Percentiles rank a stretch among this genome's conserved stretches.
phyloP scores from a whole-genome alignment of 371 early-diverging fungal species.

The Apophysomyces trapeziformis region DNA sequence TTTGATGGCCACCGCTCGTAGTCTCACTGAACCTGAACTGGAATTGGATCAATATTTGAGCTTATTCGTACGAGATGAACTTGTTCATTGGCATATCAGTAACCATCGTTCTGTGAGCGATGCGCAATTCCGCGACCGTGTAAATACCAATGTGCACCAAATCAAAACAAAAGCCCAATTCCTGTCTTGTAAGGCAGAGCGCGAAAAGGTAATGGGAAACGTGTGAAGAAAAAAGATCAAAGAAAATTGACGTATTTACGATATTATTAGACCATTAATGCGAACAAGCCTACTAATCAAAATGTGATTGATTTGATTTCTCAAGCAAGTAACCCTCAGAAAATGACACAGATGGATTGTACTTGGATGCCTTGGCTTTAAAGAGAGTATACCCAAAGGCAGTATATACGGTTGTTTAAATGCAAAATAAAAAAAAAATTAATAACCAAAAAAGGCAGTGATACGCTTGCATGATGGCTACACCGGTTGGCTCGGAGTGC shows the following conservation, averaged over 20 bases:
- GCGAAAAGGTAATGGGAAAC: conserved; percentile 61
- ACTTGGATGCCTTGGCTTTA: conserved; percentile 85
- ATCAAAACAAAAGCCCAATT: conserved; percentile 73
- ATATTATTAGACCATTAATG: conserved; percentile 35
- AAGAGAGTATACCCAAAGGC: not conserved
- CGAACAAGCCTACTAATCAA: conserved; percentile 70
- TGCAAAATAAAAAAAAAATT: no score
- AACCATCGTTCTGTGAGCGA: conserved; percentile 65
- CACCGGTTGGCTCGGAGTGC: no score
- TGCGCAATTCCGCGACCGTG: conserved; percentile 64
- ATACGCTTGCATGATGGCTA: not conserved
- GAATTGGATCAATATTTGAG: conserved; percentile 85
- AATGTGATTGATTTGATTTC: conserved; percentile 87
- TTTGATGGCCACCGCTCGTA: conserved; percentile 79
- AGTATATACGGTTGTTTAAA: no score
- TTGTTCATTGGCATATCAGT: conserved; percentile 74
- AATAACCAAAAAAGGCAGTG: not conserved
- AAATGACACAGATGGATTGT: conserved; percentile 92
- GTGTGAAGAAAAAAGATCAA: not conserved
- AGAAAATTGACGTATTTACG: not conserved
- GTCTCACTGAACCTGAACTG: conserved; percentile 79
- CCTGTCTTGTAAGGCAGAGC: conserved; percentile 75
- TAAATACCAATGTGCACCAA: conserved; percentile 72
- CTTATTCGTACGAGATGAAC: conserved; percentile 91
- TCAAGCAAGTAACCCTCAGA: conserved; percentile 90